Percentiles rank a stretch among this genome's conserved stretches.
phyloP scores from a whole-genome alignment of 2,329 filamentous ascomycete species.

The Chrysosphaeria jannelii region DNA sequence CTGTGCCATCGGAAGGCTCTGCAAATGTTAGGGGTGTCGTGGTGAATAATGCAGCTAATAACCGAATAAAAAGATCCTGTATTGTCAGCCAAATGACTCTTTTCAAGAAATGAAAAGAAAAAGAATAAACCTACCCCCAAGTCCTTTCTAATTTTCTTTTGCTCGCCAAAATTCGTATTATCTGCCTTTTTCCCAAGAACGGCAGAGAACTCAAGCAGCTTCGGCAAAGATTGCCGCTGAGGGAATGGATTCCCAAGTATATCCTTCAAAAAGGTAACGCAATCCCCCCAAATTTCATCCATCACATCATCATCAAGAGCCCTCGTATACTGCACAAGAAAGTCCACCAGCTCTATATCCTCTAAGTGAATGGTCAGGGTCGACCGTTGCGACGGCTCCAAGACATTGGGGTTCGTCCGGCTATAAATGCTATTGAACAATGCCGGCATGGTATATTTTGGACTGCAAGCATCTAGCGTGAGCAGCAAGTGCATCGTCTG shows the following conservation, averaged over 20 bases:
- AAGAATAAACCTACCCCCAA: conserved; percentile 32
- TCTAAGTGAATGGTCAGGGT: conserved; percentile 63
- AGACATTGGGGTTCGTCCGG: conserved; percentile 53
- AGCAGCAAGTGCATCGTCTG: conserved; percentile 35
- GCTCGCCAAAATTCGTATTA: conserved; percentile 91
- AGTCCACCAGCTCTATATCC: conserved; percentile 61
- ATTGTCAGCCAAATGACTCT: conserved; percentile 4
- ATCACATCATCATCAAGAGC: conserved; percentile 90
- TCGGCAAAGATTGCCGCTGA: conserved; percentile 67
- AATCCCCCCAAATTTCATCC: conserved; percentile 95
- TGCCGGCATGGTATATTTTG: conserved; percentile 72
- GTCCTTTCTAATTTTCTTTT: conserved; percentile 71
- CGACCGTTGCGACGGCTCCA: conserved; percentile 57
- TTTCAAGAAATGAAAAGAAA: not conserved
- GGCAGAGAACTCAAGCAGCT: conserved; percentile 62
- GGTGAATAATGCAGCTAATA: conserved; percentile 83
- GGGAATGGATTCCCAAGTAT: conserved; percentile 81
- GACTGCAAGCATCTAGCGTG: conserved; percentile 68
- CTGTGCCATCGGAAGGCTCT: conserved; percentile 28
- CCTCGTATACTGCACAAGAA: conserved; percentile 66
- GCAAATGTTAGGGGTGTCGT: conserved; percentile 50
- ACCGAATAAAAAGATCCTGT: conserved; percentile 64
- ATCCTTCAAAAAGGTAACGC: conserved; percentile 68
- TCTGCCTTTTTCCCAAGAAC: conserved; percentile 86
- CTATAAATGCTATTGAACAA: conserved; percentile 94